These are phyloP conservation scores for Vaccinium macrocarpon DNA, from an alignment of 148 eudicot species.

Conservation along the genomic window DNA sequence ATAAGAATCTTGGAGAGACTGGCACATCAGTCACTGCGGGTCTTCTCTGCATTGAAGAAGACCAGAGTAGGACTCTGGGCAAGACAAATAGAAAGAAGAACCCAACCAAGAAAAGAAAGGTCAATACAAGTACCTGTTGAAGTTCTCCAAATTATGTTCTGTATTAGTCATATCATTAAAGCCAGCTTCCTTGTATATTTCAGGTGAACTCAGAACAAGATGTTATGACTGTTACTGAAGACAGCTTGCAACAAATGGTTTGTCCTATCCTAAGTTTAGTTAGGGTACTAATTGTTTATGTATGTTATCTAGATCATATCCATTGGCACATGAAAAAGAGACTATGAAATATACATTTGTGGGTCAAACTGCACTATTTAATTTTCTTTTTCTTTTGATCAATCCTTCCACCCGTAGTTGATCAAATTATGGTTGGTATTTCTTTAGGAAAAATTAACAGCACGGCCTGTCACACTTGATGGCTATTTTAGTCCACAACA, in stretches of 20 bases:
- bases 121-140: slow-evolving; percentile 19
- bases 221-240: slow-evolving; percentile 56
- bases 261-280: slow-evolving; percentile 26
- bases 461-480: slow-evolving; percentile 66
- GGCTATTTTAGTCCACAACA: slow-evolving; percentile 80
- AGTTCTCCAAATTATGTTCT: slow-evolving; percentile 14
- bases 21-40: slow-evolving; percentile 63
- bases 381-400: not conserved
- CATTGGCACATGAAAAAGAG: not conserved
- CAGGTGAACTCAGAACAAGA: slow-evolving; percentile 78
- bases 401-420: not conserved
- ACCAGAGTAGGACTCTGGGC: slow-evolving; percentile 56
- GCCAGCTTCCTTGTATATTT: slow-evolving; percentile 17
- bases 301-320: not conserved
- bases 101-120: slow-evolving; percentile 86
- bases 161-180: slow-evolving; percentile 14
- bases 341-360: not conserved
- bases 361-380: not conserved
- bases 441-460: slow-evolving; percentile 70
- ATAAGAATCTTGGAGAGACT: slow-evolving; percentile 58
- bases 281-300: not conserved
- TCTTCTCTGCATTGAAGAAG: slow-evolving; percentile 82
- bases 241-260: slow-evolving; percentile 79
- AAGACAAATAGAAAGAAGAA: slow-evolving; percentile 74
- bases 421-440: not conserved